Evolutionary conservation across 495 filamentous ascomycete genomes (phyloP), one percentile per base, ranked within the genome.

Genomic region (Annulohypoxylon stygium): DNA sequence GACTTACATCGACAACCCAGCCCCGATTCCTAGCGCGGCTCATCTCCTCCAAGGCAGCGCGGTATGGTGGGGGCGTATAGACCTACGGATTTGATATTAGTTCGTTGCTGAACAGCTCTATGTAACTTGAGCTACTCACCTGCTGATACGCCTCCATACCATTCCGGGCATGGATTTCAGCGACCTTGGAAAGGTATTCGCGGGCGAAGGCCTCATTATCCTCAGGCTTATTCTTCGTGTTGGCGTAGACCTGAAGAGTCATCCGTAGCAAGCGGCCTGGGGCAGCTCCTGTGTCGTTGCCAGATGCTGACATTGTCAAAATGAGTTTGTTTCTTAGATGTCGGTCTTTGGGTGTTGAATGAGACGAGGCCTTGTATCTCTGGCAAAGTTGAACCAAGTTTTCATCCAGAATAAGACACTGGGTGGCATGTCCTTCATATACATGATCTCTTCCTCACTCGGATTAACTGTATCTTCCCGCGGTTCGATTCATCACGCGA

Each of bases 101-200:
- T 41, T 10, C 5, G 50, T 12, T 11, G 11, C 2, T 34, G 8
- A 2, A 16, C 12, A 39, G 2, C 7, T 16, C 18, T 18, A 14
- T 30, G 0, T 25, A 2, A 4, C 1, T 16, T 12, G 11, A 26
- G 20, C 45, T 25, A 14, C 36, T 37, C n/a, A 12, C 69, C 61
- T 66, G 55, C 36, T 61, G 47, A 18, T 71, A 66, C 37, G 47
- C 25, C 47, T 71, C 69, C 30, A 61, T 66, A 8, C 55, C 57
- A 20, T 50, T 66, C 18, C 57, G 55, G 5, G 69, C 55, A 7
- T 66, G 26, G 8, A 62, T 66, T 0, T 4, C 14, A 12, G 62
- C 57, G 2, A 57, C 62, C 30, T 66, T 66, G 54, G 57, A 23
- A 14, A 55, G 47, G 5, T 61, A 61, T 8, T 66, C 55, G 2